These are phyloP conservation scores for Sideroxylon spinosum DNA, from an alignment of 179 eudicot genomes.

Conservation along the genomic window DNA sequence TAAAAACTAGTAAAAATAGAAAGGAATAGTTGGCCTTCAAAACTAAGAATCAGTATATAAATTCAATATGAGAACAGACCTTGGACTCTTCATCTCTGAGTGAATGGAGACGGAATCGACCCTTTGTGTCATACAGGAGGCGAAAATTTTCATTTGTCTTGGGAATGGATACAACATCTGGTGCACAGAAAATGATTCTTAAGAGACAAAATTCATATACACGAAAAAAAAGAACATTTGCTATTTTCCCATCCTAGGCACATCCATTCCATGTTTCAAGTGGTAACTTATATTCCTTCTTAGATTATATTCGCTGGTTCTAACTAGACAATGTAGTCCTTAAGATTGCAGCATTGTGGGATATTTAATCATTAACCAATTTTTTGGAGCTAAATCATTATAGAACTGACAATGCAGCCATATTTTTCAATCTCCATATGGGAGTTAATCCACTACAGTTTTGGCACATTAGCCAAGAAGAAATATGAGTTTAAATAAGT, in stretches of 20 bases:
- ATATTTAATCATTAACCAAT: neutral
- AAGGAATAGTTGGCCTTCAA: neutral
- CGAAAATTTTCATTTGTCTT: conserved; percentile 47
- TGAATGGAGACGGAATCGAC: conserved; percentile 43
- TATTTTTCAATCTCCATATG: neutral
- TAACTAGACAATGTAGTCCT: too few species aligned
- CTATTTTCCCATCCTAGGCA: neutral
- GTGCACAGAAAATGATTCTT: neutral
- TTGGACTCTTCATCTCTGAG: conserved; percentile 49
- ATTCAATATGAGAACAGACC: conserved; percentile 21
- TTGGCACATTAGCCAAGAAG: neutral
- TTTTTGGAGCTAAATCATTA: neutral
- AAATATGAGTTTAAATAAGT: neutral
- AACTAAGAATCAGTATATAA: neutral
- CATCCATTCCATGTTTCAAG: neutral
- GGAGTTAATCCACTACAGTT: neutral
- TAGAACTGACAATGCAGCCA: neutral
- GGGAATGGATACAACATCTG: conserved; percentile 54
- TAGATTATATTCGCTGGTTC: neutral
- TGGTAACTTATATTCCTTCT: neutral
- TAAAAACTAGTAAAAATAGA: neutral
- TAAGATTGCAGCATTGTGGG: neutral
- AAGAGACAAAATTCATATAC: neutral
- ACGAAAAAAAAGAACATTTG: neutral
- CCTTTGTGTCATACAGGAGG: conserved; percentile 44